Percentiles rank a stretch among this genome's conserved stretches.
Conservation (phyloP, 1,284 basidiomycete genomes). For the Fomitopsis schrenkii region DNA sequence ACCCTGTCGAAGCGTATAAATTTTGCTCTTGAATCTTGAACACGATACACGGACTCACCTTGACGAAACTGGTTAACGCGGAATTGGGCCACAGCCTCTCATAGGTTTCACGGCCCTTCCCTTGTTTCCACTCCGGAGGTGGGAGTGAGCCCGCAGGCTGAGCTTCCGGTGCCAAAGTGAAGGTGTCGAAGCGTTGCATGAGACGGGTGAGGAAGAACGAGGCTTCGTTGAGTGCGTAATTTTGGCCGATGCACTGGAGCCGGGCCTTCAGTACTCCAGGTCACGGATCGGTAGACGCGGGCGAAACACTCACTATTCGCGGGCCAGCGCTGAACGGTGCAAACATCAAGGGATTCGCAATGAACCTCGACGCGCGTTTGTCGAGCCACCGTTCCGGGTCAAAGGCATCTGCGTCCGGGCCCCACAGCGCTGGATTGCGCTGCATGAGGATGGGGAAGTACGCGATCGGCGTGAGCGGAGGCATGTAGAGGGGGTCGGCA, state of each 20-base stretch:
- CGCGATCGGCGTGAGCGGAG: constrained; percentile 50
- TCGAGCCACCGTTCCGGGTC: constrained; percentile 71
- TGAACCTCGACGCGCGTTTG: constrained; percentile 40
- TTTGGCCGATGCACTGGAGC: constrained; percentile 65
- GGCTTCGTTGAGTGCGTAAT: constrained; percentile 71
- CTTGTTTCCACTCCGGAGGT: constrained; percentile 52
- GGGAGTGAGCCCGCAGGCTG: constrained; percentile 60
- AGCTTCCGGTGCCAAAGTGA: constrained; percentile 54
- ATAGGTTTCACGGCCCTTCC: constrained; percentile 47
- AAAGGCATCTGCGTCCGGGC: constrained; percentile 62
- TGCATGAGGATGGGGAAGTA: constrained; percentile 59
- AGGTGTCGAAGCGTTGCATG: constrained; percentile 57
- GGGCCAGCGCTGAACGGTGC: constrained; percentile 70
- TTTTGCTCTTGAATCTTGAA: neutral
- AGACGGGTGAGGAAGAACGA: constrained; percentile 65
- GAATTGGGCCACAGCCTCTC: constrained; percentile 58
- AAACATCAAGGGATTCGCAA: constrained; percentile 61
- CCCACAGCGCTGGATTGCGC: constrained; percentile 60
- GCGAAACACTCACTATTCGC: constrained; percentile 33
- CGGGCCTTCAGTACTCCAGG: neutral
- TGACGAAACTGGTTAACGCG: constrained; percentile 57
- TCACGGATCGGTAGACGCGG: too few relatives aligned
- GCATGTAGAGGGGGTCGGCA: constrained; percentile 51
- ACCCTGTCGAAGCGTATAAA: constrained; percentile 1
- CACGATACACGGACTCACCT: constrained; percentile 35